Evolutionary conservation across 371 early-diverging fungal species (phyloP).

Genomic region (Mucor irregularis): DNA sequence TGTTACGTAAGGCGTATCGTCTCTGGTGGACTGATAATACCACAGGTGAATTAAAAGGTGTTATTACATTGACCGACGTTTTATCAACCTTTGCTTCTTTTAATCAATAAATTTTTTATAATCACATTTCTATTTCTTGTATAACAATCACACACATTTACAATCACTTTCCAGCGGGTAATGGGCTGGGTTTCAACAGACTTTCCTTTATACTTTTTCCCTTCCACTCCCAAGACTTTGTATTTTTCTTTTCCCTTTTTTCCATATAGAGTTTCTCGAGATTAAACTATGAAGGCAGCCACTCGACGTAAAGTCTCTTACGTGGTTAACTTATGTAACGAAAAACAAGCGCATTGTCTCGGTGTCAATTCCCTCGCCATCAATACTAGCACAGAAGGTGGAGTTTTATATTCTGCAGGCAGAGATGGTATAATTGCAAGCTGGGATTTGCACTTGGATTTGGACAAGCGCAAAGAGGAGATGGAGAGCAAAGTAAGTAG

Average conservation of each 20-base stretch:
- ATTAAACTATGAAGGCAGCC: slow-evolving; percentile 34
- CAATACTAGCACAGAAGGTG: slow-evolving; percentile 52
- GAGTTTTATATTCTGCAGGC: slow-evolving; percentile 87
- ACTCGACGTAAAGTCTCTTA: slow-evolving; percentile 61
- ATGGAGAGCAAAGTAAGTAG: not conserved
- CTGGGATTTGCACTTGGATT: slow-evolving; percentile 75
- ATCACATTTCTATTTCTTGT: too few species aligned
- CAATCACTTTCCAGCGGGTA: too few species aligned
- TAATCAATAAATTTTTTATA: slow-evolving; percentile 3
- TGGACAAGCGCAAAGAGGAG: slow-evolving; percentile 9
- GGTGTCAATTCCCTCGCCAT: slow-evolving; percentile 80
- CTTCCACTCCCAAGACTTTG: too few species aligned
- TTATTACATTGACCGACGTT: slow-evolving; percentile 44
- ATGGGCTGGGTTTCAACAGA: too few species aligned
- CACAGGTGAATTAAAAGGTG: slow-evolving; percentile 49
- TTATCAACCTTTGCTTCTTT: slow-evolving; percentile 18
- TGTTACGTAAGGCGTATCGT: slow-evolving; percentile 52
- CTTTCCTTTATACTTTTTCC: too few species aligned
- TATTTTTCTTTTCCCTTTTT: not conserved
- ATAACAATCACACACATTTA: too few species aligned
- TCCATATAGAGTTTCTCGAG: not conserved
- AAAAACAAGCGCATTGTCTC: slow-evolving; percentile 61
- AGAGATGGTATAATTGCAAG: slow-evolving; percentile 87
- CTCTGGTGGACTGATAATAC: slow-evolving; percentile 60
- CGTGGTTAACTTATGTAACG: slow-evolving; percentile 55